Base-by-base conservation (phyloP, 2,329 filamentous ascomycete species). In the Calonectria pauciramosa region DNA sequence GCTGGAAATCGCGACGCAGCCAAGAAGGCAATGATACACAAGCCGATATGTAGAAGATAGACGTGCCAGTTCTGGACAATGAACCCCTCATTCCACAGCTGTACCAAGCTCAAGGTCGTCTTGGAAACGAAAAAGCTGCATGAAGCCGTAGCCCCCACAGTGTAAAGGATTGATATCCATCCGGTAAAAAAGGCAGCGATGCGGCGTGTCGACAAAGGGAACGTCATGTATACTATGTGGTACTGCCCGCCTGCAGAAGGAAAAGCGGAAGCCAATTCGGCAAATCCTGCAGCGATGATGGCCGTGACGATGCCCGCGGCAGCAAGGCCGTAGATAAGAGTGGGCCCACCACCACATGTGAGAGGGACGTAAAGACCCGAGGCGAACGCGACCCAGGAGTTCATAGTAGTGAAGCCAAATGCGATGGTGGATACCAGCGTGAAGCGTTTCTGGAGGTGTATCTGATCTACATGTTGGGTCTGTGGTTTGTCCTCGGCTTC, bases 241-340 rank as follows among this genome's bases (percentile, higher is more conserved):
- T 81, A 81, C 26, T 81, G 79, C 11, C 79, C 79, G 14, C 79
- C 79, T 10, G 78, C 78, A 1, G 79, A 81, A 11, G 79, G 79
- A 28, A 78, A 81, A 0, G 79, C 79, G 0, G 79, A 81, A 1
- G 79, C 79, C 56, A 81, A 36, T 26, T 81, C 79, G 3, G 79
- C 79, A 7, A 81, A 81, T 28, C 79, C 79, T 26, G 75, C 56
- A 41, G 77, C 78, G 41, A 81, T 81, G 5, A 72, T 76, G 13
- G 77, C 72, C 76, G 80, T 81, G 49, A 79, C 47, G 7, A 81
- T 60, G 1, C 76, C 78, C 0, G 75, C 78, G 4, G 65, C 75
- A 26, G 81, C 76, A 38, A 81, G 75, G 18, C 79, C 79, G 36
- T 80, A 81, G n/a, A 81, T 80, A 26, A 81, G 71, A 1, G 72